Evolutionary conservation across 73 alveolate species (phyloP).

Genomic region (Paramecium sonneborni): DNA sequence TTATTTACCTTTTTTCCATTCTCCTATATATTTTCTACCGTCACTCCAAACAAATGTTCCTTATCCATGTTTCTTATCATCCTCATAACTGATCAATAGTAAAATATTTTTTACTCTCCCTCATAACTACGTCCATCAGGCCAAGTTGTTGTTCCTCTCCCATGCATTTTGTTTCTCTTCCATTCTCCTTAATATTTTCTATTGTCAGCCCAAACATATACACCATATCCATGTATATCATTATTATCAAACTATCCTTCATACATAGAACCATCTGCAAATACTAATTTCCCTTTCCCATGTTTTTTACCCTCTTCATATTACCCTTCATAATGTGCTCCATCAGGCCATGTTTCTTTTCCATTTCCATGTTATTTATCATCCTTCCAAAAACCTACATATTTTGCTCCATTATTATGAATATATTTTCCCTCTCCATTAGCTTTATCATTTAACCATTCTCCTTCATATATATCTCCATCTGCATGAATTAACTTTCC

Average conservation of each 20-base stretch:
- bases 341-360: slow-evolving; percentile 77
- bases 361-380: slow-evolving; percentile 85
- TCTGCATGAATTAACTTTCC: slow-evolving; percentile 59
- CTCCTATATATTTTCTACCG: slow-evolving; percentile 71
- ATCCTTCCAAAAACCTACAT: slow-evolving; percentile 83
- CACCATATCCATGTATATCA: slow-evolving; percentile 63
- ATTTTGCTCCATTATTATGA: slow-evolving; percentile 79
- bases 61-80: slow-evolving; percentile 76
- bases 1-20: slow-evolving; percentile 68
- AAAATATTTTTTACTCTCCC: slow-evolving; percentile 70
- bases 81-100: slow-evolving; percentile 71
- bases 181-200: slow-evolving; percentile 58
- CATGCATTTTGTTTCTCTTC: slow-evolving; percentile 63
- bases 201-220: slow-evolving; percentile 54
- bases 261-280: slow-evolving; percentile 64
- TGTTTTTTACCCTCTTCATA: slow-evolving; percentile 69
- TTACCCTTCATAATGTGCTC: slow-evolving; percentile 74
- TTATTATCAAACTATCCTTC: slow-evolving; percentile 65
- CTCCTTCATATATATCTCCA: slow-evolving; percentile 69
- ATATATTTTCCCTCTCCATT: slow-evolving; percentile 83
- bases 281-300: slow-evolving; percentile 68
- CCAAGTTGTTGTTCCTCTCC: slow-evolving; percentile 73
- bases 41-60: slow-evolving; percentile 75
- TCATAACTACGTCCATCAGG: slow-evolving; percentile 81
- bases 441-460: slow-evolving; percentile 66